phyloP scores from a whole-genome alignment of 352 stramenopile genomes.

The Pythium apleroticum region DNA sequence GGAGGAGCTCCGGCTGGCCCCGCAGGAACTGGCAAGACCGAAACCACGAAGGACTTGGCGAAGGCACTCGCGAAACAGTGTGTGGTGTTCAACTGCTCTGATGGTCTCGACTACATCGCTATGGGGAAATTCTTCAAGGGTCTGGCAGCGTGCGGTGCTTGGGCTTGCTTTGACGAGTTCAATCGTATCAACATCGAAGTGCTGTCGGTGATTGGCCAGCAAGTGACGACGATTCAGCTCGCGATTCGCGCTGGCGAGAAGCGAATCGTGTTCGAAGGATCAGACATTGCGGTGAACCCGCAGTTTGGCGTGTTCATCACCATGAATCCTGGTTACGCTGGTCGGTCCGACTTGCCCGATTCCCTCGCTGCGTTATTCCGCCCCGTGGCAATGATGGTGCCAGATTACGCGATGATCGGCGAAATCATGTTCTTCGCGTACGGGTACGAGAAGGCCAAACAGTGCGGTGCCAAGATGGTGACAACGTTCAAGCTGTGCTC shows the following conservation, averaged over 20 bases:
- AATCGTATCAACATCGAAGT: conserved; percentile 96
- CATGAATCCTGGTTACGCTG: conserved; percentile 96
- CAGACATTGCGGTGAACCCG: conserved; percentile 91
- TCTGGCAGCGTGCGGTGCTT: conserved; percentile 90
- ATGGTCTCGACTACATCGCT: conserved; percentile 93
- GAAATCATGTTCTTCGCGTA: conserved; percentile 97
- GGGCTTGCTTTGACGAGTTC: conserved; percentile 97
- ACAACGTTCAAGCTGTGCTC: conserved; percentile 95
- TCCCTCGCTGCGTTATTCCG: conserved; percentile 95
- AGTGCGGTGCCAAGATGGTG: conserved; percentile 95
- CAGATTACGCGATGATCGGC: conserved; percentile 94
- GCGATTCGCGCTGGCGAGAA: conserved; percentile 87
- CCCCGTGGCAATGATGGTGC: conserved; percentile 97
- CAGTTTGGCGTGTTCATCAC: conserved; percentile 96
- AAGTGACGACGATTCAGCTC: conserved; percentile 86
- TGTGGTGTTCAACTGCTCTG: conserved; percentile 96
- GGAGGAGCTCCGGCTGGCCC: conserved; percentile 91
- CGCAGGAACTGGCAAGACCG: conserved; percentile 93
- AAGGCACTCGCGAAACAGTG: conserved; percentile 95
- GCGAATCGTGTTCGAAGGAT: conserved; percentile 93
- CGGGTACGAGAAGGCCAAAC: conserved; percentile 91
- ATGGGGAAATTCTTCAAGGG: conserved; percentile 96
- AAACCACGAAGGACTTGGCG: conserved; percentile 93
- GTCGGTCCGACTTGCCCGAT: conserved; percentile 93
- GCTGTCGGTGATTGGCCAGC: conserved; percentile 81